Conservation (phyloP, 306 rosid genomes). For the Macrotyloma uniflorum region DNA sequence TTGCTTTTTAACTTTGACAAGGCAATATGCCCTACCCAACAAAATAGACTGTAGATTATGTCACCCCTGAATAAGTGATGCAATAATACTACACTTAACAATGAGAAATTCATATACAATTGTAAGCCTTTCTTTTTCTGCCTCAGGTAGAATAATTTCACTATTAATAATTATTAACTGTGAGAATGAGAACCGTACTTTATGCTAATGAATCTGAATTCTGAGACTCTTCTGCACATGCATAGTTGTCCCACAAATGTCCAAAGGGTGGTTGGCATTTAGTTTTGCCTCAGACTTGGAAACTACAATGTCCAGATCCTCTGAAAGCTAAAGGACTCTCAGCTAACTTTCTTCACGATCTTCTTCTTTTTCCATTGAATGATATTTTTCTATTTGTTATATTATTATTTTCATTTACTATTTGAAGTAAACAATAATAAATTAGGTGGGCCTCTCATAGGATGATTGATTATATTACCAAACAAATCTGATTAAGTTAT, state of each 20-base stretch:
- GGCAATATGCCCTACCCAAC: not conserved
- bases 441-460: conserved; percentile 27
- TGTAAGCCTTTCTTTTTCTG: conserved; percentile 29
- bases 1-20: conserved; percentile 28
- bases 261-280: conserved; percentile 49
- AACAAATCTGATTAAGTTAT: conserved; percentile 33
- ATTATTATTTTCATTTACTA: conserved; percentile 25
- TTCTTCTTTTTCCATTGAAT: not conserved
- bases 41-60: conserved; percentile 23
- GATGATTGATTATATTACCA: conserved; percentile 25
- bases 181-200: conserved; percentile 40
- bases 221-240: conserved; percentile 47
- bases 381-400: not conserved
- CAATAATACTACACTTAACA: not conserved
- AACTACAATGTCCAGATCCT: conserved; percentile 42
- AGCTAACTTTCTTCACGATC: conserved; percentile 30
- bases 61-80: not conserved
- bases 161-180: conserved; percentile 34
- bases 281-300: conserved; percentile 47
- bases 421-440: conserved; percentile 12
- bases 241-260: conserved; percentile 45
- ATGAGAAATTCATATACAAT: not conserved
- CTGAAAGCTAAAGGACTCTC: conserved; percentile 44
- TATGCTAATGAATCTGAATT: conserved; percentile 31
- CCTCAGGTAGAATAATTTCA: conserved; percentile 46